Evolutionary conservation across 2,329 filamentous ascomycete genomes (phyloP), one percentile per base, ranked within the genome.

Genomic region (Diaporthe eres): DNA sequence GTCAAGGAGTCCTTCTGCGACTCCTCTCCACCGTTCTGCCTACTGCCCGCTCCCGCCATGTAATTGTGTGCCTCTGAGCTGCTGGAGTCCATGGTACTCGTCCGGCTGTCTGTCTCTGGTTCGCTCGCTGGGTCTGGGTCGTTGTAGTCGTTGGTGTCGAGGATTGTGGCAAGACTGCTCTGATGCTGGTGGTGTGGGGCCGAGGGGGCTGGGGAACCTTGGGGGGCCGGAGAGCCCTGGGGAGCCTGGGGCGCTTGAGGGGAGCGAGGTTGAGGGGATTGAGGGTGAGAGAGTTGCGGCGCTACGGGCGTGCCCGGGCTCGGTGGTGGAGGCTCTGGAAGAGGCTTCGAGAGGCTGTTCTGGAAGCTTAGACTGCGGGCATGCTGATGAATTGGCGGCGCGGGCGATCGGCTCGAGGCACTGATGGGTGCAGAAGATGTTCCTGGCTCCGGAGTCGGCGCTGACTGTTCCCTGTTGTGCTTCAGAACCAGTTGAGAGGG

Each of bases 321-420:
- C 72, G 79, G 79, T 42, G 83, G 83, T 37, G 90, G 89, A 34
- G 89, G 85, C 76, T 88, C 86, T 49, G 90, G 90, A 31, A 91
- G 82, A 67, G 90, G 90, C 81, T 92, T 92, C 79, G 87, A 86
- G 77, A 91, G 88, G 79, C 89, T 91, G 75, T 88, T 85, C 80
- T 90, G 89, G 68, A 91, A 82, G 78, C 87, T 91, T 81, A 90
- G 77, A 79, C 86, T 88, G 78, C 88, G 85, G 75, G 84, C 89
- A 90, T 91, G 88, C 83, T 88, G 85, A 47, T 77, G 78, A 31
- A 70, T 63, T 34, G 74, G 77, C 12, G 76, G 76, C 42, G 79
- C 78, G 28, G 76, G 68, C 8, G 79, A 76, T 53, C 78, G 75
- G 61, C 78, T 78, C 25, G 63, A 44, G 22, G 74, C 53, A 19